Base-by-base conservation (phyloP, 2,329 filamentous ascomycete species). In the Fusarium burgessii region DNA sequence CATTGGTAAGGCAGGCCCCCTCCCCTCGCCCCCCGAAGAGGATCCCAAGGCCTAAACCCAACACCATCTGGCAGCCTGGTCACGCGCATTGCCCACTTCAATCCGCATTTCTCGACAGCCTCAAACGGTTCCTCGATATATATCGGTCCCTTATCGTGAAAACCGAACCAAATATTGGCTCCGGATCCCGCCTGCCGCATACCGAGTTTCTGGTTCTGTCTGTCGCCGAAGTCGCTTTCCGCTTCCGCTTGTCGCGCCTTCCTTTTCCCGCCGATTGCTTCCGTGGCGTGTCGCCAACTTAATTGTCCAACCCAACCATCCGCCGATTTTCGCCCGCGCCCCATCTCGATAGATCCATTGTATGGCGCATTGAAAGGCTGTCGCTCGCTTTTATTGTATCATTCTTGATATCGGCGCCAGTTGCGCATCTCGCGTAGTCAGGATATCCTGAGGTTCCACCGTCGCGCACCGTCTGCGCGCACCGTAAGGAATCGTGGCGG, bases 401-500 rank as follows among this genome's bases (percentile, higher is more conserved):
- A 57, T 49, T 69, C 65, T 67, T 47, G 58, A 62, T 58, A 58
- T 63, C 49, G 33, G 66, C 57, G 66, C 68, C 62, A 13, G 62
- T 52, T 70, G 71, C 55, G 42, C 50, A 62, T 62, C 61, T 66
- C 71, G 59, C 59, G 47, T 51, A 56, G 54, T 54, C 60, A 55
- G 56, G 49, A 32, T 60, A 58, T 64, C 50, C 58, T 60, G 64
- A 66, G 47, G 55, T 66, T 54, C 58, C 33, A 69, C 73, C 71
- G 68, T 71, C 74, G 75, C 75, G 75, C 75, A 68, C 59, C 55
- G 62, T 70, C 69, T 65, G 76, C 74, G 79, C 78, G 78, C 78
- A 74, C 67, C 71, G 56, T 67, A 66, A 77, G 80, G 79, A 82
- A 83, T 77, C 79, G 84, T 89, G 87, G 87, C 86, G 79, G 87